A percentile compares a stretch with the other conserved stretches of the same genome.
These are phyloP conservation scores for Solanum neorickii DNA, from an alignment of 257 asterid species.

Conservation along the genomic window DNA sequence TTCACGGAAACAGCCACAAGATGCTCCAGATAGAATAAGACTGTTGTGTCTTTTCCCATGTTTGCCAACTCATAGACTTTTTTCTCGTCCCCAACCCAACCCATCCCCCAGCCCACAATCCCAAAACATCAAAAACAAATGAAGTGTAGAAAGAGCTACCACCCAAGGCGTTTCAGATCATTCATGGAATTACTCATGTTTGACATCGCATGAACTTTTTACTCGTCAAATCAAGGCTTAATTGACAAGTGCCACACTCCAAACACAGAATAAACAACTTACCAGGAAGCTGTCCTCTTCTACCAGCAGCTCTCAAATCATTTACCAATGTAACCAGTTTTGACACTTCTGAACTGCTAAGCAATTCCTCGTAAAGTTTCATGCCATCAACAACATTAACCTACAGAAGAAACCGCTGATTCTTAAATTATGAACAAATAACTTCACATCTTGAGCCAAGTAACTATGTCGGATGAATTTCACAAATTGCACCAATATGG, in stretches of 20 bases:
- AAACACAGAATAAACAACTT: conserved; percentile 15
- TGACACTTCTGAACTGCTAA: conserved; percentile 48
- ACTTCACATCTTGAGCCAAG: not conserved
- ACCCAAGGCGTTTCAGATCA: not conserved
- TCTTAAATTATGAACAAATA: not conserved
- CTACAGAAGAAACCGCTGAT: conserved; percentile 15
- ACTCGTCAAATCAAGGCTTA: not conserved
- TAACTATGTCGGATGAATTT: not conserved
- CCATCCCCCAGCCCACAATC: not conserved
- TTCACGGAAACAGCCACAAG: not conserved
- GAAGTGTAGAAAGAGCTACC: not conserved
- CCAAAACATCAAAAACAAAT: not conserved
- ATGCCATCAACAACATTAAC: conserved; percentile 74
- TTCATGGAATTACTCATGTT: not conserved
- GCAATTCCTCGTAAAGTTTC: conserved; percentile 56
- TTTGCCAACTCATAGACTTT: not conserved
- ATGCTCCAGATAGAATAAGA: not conserved
- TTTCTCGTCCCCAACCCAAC: not conserved
- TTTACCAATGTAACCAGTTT: conserved; percentile 48
- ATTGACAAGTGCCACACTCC: not conserved
- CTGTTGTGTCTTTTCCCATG: not conserved
- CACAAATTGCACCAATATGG: not conserved
- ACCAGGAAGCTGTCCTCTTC: conserved; percentile 75
- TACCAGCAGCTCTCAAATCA: conserved; percentile 82
- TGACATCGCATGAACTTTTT: not conserved